Percentiles rank a stretch among this genome's conserved stretches.
Evolutionary conservation across 257 asterid genomes (phyloP).

Genomic region (Solanum corneliomulleri): DNA sequence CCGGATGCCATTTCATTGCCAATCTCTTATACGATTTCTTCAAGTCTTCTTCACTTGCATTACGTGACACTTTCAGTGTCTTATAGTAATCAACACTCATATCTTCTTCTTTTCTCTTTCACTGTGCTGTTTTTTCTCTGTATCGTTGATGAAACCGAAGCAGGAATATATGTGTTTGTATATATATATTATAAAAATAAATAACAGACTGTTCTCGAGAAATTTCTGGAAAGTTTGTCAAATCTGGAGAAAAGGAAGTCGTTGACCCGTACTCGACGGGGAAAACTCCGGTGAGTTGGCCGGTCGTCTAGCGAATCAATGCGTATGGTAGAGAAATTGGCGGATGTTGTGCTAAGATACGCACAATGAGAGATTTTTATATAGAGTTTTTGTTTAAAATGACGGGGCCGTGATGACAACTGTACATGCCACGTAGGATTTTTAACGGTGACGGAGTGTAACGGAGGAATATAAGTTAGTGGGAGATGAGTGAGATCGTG

Average conservation of each 20-base stretch:
- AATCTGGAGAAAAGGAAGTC: constrained; percentile 8
- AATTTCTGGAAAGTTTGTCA: constrained; percentile 14
- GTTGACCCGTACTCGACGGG: background rate
- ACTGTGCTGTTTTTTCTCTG: background rate
- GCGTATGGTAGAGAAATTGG: constrained; percentile 41
- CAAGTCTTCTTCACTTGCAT: constrained; percentile 70
- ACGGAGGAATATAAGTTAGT: background rate
- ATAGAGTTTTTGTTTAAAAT: constrained; percentile 1
- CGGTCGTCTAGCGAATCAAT: background rate
- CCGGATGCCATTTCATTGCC: constrained; percentile 99
- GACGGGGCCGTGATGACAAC: constrained; percentile 4
- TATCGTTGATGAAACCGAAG: background rate
- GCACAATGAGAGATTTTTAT: constrained; percentile 7
- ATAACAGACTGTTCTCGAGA: background rate
- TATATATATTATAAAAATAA: background rate
- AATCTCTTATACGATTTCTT: constrained; percentile 75
- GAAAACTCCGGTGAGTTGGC: background rate
- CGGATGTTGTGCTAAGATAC: constrained; percentile 38
- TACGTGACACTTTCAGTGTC: constrained; percentile 45
- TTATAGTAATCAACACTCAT: constrained; percentile 86
- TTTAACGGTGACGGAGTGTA: background rate
- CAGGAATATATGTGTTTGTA: background rate
- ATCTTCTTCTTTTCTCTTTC: background rate
- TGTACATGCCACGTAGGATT: background rate
- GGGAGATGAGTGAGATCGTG: constrained; percentile 45